Evolutionary conservation across 2,329 filamentous ascomycete species (phyloP).

Genomic region (Phaeosphaeria sp.): DNA sequence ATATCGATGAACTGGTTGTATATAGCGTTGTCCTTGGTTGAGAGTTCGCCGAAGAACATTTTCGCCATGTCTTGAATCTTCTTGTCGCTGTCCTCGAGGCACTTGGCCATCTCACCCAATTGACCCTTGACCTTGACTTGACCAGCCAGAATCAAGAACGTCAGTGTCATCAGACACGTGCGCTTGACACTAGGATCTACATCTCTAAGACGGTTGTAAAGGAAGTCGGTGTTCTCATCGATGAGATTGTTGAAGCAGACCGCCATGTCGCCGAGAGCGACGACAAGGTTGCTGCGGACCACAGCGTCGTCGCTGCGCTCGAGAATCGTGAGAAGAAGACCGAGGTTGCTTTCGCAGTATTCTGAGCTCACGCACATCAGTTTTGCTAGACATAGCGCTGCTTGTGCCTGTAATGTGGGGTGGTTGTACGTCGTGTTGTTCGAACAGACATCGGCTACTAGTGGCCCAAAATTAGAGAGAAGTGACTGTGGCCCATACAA

Average conservation of each 20-base stretch:
- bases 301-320: conserved; percentile 92
- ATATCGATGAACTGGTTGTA: conserved; percentile 99
- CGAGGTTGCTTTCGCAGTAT: conserved; percentile 92
- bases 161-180: conserved; percentile 97
- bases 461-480: conserved; percentile 86
- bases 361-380: conserved; percentile 98
- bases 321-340: conserved; percentile 95
- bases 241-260: conserved; percentile 99
- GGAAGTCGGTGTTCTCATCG: conserved; percentile 97
- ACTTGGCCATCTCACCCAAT: conserved; percentile 98
- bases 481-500: conserved; percentile 84
- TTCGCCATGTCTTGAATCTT: conserved; percentile 89
- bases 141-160: conserved; percentile 93
- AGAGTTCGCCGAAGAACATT: conserved; percentile 98
- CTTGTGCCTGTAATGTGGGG: conserved; percentile 87
- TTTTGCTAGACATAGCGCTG: conserved; percentile 93
- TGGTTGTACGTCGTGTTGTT: conserved; percentile 94
- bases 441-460: conserved; percentile 87
- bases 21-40: conserved; percentile 97
- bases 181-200: conserved; percentile 89
- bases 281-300: conserved; percentile 93
- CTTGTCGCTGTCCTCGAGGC: conserved; percentile 94
- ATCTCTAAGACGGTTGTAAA: conserved; percentile 93
- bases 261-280: conserved; percentile 97
- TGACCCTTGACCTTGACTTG: conserved; percentile 99